Conservation (phyloP, 2,329 filamentous ascomycete genomes). For the Beauveria medogensis region DNA sequence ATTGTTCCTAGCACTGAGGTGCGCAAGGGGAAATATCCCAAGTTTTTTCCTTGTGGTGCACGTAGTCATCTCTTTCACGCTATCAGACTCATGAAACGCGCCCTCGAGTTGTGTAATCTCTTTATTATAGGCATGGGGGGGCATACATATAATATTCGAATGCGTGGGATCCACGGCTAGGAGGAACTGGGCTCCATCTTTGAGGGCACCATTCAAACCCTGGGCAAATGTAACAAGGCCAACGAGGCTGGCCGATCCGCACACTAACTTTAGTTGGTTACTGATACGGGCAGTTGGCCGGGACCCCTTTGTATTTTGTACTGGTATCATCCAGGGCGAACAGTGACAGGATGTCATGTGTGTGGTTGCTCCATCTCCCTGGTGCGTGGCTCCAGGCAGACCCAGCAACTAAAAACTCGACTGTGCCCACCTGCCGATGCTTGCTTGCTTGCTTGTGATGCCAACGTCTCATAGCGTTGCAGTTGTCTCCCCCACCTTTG, state of each 20-base stretch:
- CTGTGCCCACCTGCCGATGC: conserved; percentile 1
- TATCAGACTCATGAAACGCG: no score
- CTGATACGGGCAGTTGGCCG: no score
- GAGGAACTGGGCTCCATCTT: neutral
- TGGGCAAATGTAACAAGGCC: conserved; percentile 7
- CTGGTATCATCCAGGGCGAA: neutral
- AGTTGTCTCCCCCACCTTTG: neutral
- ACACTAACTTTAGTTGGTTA: neutral
- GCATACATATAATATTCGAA: neutral
- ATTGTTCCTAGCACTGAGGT: no score
- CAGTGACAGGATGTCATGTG: no score
- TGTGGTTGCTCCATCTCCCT: neutral
- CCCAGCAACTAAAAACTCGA: neutral
- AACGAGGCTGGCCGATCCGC: conserved; percentile 9
- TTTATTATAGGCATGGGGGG: neutral
- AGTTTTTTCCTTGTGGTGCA: no score
- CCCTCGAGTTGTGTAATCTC: no score
- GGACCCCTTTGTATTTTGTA: neutral
- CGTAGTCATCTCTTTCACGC: no score
- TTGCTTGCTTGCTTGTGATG: conserved; percentile 4
- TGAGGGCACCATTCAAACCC: neutral
- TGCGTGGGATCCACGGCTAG: neutral
- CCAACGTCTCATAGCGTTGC: neutral
- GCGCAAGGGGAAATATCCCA: no score
- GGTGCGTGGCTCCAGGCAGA: conserved; percentile 1